A percentile compares a stretch with the other conserved stretches of the same genome.
Evolutionary conservation across 805 yeast species (phyloP).

Genomic region (Monosporozyma aerobia): DNA sequence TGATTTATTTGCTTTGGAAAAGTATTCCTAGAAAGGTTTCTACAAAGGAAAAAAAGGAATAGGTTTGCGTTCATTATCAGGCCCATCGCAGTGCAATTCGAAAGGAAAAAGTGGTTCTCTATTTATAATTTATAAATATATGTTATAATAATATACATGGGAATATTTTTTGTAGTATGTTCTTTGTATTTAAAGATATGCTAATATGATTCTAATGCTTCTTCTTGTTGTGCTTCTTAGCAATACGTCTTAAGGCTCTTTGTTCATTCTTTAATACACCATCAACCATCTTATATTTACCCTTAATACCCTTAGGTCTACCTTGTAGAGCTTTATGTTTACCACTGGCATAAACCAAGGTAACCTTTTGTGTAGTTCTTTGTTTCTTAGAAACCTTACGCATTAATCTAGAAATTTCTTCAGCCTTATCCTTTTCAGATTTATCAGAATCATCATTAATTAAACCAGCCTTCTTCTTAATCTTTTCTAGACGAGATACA

Average conservation of each 20-base stretch:
- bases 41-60: neutral
- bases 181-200: neutral
- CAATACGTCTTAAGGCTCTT: slow-evolving; percentile 82
- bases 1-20: slow-evolving; percentile 14
- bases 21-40: neutral
- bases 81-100: neutral
- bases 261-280: slow-evolving; percentile 96
- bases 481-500: slow-evolving; percentile 70
- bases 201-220: slow-evolving; percentile 14
- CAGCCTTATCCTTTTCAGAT: slow-evolving; percentile 90
- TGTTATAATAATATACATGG: neutral
- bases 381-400: slow-evolving; percentile 67
- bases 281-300: slow-evolving; percentile 98
- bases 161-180: neutral
- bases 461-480: slow-evolving; percentile 85
- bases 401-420: slow-evolving; percentile 82
- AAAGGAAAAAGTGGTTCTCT: neutral
- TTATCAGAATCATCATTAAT: slow-evolving; percentile 81
- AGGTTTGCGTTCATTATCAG: neutral
- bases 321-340: slow-evolving; percentile 79
- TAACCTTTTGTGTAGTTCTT: slow-evolving; percentile 67
- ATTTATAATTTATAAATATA: neutral
- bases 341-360: slow-evolving; percentile 84
- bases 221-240: slow-evolving; percentile 69
- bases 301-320: slow-evolving; percentile 94